Evolutionary conservation across 78 protist genomes (phyloP).

Genomic region (Chrysochromulina parva): DNA sequence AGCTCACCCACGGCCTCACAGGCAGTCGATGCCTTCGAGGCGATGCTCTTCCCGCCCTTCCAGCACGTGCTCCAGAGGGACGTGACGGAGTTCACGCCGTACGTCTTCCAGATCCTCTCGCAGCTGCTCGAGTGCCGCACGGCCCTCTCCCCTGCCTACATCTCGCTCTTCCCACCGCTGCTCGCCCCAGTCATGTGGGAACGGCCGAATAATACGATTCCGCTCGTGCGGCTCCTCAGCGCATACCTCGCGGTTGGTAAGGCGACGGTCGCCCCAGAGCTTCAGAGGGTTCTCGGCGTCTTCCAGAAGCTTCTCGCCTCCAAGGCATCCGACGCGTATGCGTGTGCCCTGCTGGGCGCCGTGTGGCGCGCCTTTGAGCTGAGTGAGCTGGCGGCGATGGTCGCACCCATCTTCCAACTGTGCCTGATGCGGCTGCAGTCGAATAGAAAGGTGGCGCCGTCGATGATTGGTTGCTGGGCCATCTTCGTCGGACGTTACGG

Average conservation of each 20-base stretch:
- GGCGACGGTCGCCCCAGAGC: not conserved
- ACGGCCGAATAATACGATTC: conserved; percentile 26
- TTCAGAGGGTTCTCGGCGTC: conserved; percentile 52
- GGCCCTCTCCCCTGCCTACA: not conserved
- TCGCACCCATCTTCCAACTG: not conserved
- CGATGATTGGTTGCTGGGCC: not conserved
- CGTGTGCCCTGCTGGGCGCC: not conserved
- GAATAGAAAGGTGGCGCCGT: not conserved
- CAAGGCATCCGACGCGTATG: conserved; percentile 24
- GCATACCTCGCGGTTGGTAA: conserved; percentile 34
- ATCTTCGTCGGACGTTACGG: not conserved
- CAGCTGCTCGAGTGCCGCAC: conserved; percentile 34
- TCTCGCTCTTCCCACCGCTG: conserved; percentile 33
- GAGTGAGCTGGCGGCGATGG: not conserved
- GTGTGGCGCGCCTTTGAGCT: not conserved
- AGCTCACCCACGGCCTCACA: too few relatives aligned
- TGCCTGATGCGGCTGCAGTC: not conserved
- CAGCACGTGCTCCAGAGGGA: conserved; percentile 55
- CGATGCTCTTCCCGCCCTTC: conserved; percentile 59
- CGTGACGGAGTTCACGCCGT: conserved; percentile 71
- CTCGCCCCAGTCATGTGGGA: conserved; percentile 58
- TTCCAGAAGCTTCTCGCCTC: conserved; percentile 62
- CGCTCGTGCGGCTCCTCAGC: conserved; percentile 24
- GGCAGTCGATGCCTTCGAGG: conserved; percentile 55
- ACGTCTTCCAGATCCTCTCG: conserved; percentile 72